Base-by-base conservation (phyloP, 192 early-diverging fungal genomes). In the Gonapodya prolifera region DNA sequence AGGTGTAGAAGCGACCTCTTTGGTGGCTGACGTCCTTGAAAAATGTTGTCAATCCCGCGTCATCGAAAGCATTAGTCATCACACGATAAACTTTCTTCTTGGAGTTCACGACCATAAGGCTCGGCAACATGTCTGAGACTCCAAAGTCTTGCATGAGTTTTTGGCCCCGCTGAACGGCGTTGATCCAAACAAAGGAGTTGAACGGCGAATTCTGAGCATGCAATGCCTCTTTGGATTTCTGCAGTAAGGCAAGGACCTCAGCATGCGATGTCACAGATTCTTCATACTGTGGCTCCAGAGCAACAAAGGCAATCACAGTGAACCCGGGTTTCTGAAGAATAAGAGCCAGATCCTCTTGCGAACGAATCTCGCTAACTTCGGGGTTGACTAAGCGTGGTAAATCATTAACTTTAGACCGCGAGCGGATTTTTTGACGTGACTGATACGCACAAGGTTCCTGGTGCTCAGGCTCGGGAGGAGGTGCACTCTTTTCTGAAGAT, bases 41-140 rank as follows among this genome's bases (percentile, higher is more conserved):
- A 61, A 61, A 61, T 23, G 45, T 23, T 23, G 45, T 61, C 8
- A 61, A 23, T 23, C 45, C 45, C 8, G 45, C 45, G 8, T 61
- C 45, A 61, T 77, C 77, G 30, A 78, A 78, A 18, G 77, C 77
- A 23, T 76, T 69, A 34, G 35, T 34, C n/a, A 70, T 32, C 0
- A 78, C 70, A 75, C 77, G 61, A 28, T 78, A 78, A 75, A 78
- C 77, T 2, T 78, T 78, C 77, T 78, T 78, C 23, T 78, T 78
- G 34, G 32, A 35, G 35, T 78, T 34, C 34, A 78, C n/a, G n/a
- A 78, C 69, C 77, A 78, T 78, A 2, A 73, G 31, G 0, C 69
- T 76, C 75, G 77, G 77, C 30, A 78, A 69, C 77, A 78, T 78
- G 34, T 78, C 77, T 30, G 34, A 33, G 30, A 78, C 75, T 74